Evolutionary conservation across 164 flowering plant species (phyloP).

Genomic region (Stephania japonica): DNA sequence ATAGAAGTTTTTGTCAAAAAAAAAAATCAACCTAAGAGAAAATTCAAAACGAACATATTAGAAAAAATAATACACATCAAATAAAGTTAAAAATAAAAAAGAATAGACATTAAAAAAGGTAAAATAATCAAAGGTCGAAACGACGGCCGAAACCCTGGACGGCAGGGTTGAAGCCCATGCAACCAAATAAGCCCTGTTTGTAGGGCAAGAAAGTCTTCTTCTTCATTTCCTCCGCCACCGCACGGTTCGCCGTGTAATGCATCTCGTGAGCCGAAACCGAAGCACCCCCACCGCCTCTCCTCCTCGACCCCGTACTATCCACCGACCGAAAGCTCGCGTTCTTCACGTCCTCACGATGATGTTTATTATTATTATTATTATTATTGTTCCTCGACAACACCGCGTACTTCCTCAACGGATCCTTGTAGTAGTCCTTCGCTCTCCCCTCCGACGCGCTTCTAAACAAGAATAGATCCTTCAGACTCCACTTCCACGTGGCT

Average conservation of each 20-base stretch:
- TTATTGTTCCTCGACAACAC: conserved; percentile 28
- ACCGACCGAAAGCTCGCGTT: conserved; percentile 41
- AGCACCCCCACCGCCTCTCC: conserved; percentile 27
- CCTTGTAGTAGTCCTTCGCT: conserved; percentile 41
- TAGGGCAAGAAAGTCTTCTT: conserved; percentile 82
- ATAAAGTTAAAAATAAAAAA: too few species aligned
- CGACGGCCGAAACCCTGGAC: conserved; percentile 41
- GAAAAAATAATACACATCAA: too few species aligned
- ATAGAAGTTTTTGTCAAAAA: too few species aligned
- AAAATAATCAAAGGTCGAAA: conserved; percentile 18
- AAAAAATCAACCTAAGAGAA: too few species aligned
- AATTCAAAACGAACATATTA: too few species aligned
- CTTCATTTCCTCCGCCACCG: conserved; percentile 61
- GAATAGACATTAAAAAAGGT: too few species aligned
- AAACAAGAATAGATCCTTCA: conserved; percentile 71
- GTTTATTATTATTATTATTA: too few species aligned
- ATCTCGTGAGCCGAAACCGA: conserved; percentile 71
- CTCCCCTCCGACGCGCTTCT: conserved; percentile 93
- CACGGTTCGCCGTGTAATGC: conserved; percentile 72
- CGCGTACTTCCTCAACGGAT: conserved; percentile 58
- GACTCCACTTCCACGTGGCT: conserved; percentile 49
- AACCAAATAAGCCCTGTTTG: conserved; percentile 65
- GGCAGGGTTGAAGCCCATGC: conserved; percentile 49
- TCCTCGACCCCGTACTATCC: conserved; percentile 30
- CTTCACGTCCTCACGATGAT: conserved; percentile 39